Evolutionary conservation across 208 protist genomes (phyloP).

Genomic region (Borovskyia barvae): DNA sequence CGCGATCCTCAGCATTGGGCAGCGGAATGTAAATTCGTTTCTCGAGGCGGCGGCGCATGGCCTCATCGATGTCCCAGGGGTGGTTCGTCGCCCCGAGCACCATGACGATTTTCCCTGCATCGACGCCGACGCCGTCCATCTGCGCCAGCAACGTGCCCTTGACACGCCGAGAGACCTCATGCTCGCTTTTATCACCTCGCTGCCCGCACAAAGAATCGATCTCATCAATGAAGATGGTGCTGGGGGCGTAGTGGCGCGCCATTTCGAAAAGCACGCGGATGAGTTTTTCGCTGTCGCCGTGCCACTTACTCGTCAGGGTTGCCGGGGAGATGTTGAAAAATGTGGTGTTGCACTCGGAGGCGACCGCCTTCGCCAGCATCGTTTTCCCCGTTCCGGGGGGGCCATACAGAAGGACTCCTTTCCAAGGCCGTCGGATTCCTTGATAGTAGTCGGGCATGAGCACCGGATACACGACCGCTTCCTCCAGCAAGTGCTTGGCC

Average conservation of each 20-base stretch:
- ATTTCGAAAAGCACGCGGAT: conserved; percentile 93
- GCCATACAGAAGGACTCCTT: conserved; percentile 91
- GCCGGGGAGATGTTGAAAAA: conserved; percentile 95
- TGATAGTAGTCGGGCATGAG: conserved; percentile 92
- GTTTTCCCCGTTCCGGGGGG: conserved; percentile 94
- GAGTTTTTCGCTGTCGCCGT: conserved; percentile 94
- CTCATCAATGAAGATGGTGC: conserved; percentile 96
- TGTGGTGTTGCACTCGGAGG: conserved; percentile 86
- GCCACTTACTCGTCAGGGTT: conserved; percentile 92
- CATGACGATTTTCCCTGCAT: conserved; percentile 83
- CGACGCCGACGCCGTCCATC: conserved; percentile 89
- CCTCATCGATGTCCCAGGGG: conserved; percentile 93
- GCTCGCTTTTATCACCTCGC: conserved; percentile 77
- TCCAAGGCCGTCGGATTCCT: conserved; percentile 90
- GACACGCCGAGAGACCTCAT: conserved; percentile 94
- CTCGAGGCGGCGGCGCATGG: conserved; percentile 89
- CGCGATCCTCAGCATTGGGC: conserved; percentile 65
- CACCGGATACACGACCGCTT: conserved; percentile 92
- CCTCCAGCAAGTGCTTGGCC: conserved; percentile 90
- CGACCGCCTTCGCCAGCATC: conserved; percentile 93
- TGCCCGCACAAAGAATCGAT: conserved; percentile 93
- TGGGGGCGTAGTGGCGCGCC: conserved; percentile 87
- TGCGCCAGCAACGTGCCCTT: conserved; percentile 99
- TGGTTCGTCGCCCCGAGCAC: conserved; percentile 93
- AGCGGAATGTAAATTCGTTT: conserved; percentile 94